Evolutionary conservation across 768 basidiomycete species (phyloP), one percentile per base, ranked within the genome.

Genomic region (Tulasnella sp.): DNA sequence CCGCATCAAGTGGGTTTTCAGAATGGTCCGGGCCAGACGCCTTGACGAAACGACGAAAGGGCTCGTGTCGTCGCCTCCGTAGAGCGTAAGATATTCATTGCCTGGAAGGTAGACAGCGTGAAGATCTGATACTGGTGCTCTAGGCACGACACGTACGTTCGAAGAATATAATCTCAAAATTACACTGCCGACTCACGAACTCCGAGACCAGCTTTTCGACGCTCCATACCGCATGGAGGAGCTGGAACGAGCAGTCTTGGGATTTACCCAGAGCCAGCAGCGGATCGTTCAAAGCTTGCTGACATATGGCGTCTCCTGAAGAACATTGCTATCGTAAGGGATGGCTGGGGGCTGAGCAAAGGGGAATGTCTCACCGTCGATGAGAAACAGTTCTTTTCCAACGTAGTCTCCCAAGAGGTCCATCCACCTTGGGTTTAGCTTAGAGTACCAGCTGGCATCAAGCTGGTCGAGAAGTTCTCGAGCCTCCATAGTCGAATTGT

Each of bases 341-440:
- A 34, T 29, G 25, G 64, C 42, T 54, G 68, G 4, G 40, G 49
- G 64, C 3, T 0, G 14, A 67, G 3, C 45, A 8, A 17, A 8
- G 42, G 8, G 42, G 42, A 42, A 4, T 15, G 19, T 71, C 14
- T 54, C 80, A 88, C 90, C 90, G 81, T 91, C 90, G 76, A 92
- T 83, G 52, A 91, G 79, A 79, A 92, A 92, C 19, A 85, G 85
- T 80, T 92, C 91, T 42, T 80, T 85, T 1, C 91, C 91, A 29
- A 89, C 90, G 80, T 91, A 91, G 79, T 91, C 91, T 3, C 90
- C 90, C 37, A 91, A 82, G 11, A 91, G 83, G 81, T 91, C 91
- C 90, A 91, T 91, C 88, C 87, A 88, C 76, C 88, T 80, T 11
- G 78, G 77, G 58, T 76, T 74, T 45, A 78, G 78, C 1, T 40